Percentiles rank a stretch among this genome's conserved stretches.
Evolutionary conservation across 805 yeast species (phyloP).

Genomic region (Cephaloascus albidus): DNA sequence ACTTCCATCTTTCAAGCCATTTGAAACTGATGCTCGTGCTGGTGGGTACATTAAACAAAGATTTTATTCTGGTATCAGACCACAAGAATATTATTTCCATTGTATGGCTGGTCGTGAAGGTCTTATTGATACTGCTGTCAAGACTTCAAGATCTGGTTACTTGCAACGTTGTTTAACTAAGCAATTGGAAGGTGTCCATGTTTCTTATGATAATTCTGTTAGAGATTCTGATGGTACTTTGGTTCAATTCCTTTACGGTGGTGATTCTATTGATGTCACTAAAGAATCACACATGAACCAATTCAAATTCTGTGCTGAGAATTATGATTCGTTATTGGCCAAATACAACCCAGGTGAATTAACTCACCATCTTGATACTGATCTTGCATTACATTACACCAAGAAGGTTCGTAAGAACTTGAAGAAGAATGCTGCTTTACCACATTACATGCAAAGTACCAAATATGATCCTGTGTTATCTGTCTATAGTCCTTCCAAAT

Average conservation of each 20-base stretch:
- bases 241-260: slow-evolving; percentile 94
- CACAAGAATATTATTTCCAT: slow-evolving; percentile 99
- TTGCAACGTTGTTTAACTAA: slow-evolving; percentile 97
- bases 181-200: slow-evolving; percentile 95
- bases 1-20: slow-evolving; percentile 91
- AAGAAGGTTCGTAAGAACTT: slow-evolving; percentile 72
- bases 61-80: slow-evolving; percentile 94
- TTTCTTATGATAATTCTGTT: slow-evolving; percentile 88
- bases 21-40: slow-evolving; percentile 94
- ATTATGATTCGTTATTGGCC: slow-evolving; percentile 75
- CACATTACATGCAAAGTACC: slow-evolving; percentile 51
- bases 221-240: slow-evolving; percentile 93
- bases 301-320: slow-evolving; percentile 87
- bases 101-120: slow-evolving; percentile 99
- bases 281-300: slow-evolving; percentile 91
- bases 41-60: slow-evolving; percentile 98
- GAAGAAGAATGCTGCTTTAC: slow-evolving; percentile 52
- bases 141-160: slow-evolving; percentile 97
- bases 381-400: slow-evolving; percentile 66
- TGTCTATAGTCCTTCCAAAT: slow-evolving; percentile 78
- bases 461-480: slow-evolving; percentile 88
- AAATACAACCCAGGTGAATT: slow-evolving; percentile 80
- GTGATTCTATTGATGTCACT: slow-evolving; percentile 91
- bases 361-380: slow-evolving; percentile 71
- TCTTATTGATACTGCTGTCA: slow-evolving; percentile 97